Conservation (phyloP, 495 filamentous ascomycete species). For the Tricharina praecox region DNA sequence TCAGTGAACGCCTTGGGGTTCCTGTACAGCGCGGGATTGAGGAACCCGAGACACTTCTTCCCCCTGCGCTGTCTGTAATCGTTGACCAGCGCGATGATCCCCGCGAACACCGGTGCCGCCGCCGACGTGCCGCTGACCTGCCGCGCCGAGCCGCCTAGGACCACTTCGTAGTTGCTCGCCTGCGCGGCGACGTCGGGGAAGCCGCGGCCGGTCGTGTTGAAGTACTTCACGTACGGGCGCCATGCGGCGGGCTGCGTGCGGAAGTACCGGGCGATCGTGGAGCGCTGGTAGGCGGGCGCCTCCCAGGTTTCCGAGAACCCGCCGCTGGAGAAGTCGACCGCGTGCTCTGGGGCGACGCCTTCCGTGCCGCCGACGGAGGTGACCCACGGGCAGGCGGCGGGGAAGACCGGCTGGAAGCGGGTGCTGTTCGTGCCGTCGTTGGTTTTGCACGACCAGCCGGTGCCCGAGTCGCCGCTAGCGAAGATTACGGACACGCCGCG, state of each 20-base stretch:
- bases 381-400: conserved; percentile 65
- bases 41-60: conserved; percentile 39
- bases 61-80: conserved; percentile 36
- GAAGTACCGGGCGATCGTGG: conserved; percentile 41
- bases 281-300: conserved; percentile 47
- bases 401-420: conserved; percentile 52
- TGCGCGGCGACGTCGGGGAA: conserved; percentile 54
- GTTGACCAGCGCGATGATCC: conserved; percentile 41
- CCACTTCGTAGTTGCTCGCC: conserved; percentile 6
- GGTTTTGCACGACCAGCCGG: conserved; percentile 41
- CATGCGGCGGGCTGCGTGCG: conserved; percentile 24
- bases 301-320: conserved; percentile 58
- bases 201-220: conserved; percentile 48
- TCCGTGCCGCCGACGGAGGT: conserved; percentile 58
- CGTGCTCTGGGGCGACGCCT: conserved; percentile 40
- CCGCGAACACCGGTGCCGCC: conserved; percentile 38
- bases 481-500: conserved; percentile 58
- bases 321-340: conserved; percentile 42
- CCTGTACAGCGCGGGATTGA: conserved; percentile 50
- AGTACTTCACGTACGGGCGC: conserved; percentile 31
- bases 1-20: conserved; percentile 36
- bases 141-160: conserved; percentile 4
- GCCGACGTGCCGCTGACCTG: conserved; percentile 24
- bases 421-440: conserved; percentile 48
- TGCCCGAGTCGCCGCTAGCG: conserved; percentile 55